A percentile compares a stretch with the other conserved stretches of the same genome.
Conservation (phyloP, 202 grass and related monocot genomes). For the Sporobolus alterniflorus region DNA sequence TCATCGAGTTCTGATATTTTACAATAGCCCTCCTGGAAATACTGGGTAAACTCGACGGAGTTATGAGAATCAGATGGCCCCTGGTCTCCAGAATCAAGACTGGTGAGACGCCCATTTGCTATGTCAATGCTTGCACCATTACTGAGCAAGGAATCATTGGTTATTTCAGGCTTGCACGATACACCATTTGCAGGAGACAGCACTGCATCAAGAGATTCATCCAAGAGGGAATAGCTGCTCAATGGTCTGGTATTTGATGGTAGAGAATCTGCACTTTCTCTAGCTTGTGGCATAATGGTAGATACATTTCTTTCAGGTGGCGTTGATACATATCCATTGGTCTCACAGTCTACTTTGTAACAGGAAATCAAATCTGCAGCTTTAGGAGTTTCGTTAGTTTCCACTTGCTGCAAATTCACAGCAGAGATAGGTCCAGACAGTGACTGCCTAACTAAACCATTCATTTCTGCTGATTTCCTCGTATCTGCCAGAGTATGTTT, state of each 20-base stretch:
- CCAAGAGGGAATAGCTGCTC: constrained; percentile 57
- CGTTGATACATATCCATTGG: constrained; percentile 22
- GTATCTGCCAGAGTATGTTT: constrained; percentile 31
- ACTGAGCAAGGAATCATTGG: constrained; percentile 45
- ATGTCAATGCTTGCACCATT: constrained; percentile 41
- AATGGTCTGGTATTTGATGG: constrained; percentile 28
- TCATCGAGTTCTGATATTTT: constrained; percentile 99
- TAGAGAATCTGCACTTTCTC: constrained; percentile 12
- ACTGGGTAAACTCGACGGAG: constrained; percentile 87
- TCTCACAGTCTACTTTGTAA: constrained; percentile 33
- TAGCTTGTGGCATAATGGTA: background rate
- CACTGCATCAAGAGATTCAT: constrained; percentile 47
- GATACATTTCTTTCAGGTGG: constrained; percentile 41
- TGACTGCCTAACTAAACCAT: constrained; percentile 42
- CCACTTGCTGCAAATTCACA: constrained; percentile 41
- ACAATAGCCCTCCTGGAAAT: constrained; percentile 99
- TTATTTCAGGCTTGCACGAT: constrained; percentile 32
- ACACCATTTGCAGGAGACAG: constrained; percentile 35
- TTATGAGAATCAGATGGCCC: constrained; percentile 66
- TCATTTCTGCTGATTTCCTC: constrained; percentile 35
- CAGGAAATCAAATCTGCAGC: constrained; percentile 43
- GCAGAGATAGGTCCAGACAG: constrained; percentile 35
- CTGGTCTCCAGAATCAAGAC: constrained; percentile 48
- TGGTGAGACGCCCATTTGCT: constrained; percentile 40
- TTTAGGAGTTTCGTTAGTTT: constrained; percentile 41